Conservation (phyloP, 495 filamentous ascomycete species). For the Penicillium samsonianum region DNA sequence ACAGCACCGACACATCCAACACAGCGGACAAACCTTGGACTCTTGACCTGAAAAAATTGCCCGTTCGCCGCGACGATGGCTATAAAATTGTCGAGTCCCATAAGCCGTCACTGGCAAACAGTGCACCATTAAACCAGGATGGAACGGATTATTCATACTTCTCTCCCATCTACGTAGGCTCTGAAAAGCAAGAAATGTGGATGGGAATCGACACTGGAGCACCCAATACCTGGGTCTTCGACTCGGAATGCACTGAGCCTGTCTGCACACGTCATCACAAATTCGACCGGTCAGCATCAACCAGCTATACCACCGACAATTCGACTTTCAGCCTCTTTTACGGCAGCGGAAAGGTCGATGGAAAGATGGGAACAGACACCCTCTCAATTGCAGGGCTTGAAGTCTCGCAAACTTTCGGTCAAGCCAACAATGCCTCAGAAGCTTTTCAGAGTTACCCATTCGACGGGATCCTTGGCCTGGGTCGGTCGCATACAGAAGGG, state of each 20-base stretch:
- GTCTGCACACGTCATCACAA: conserved; percentile 67
- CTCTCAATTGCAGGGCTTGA: conserved; percentile 64
- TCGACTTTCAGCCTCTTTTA: conserved; percentile 63
- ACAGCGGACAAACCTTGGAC: conserved; percentile 23
- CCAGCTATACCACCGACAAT: conserved; percentile 47
- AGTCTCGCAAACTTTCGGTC: conserved; percentile 64
- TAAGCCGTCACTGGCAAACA: conserved; percentile 55
- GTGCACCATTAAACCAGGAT: conserved; percentile 69
- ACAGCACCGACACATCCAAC: not conserved
- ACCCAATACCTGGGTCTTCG: conserved; percentile 77
- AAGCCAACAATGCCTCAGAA: conserved; percentile 63
- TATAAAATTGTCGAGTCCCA: conserved; percentile 60
- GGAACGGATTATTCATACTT: conserved; percentile 81
- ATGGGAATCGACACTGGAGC: conserved; percentile 81
- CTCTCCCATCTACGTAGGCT: conserved; percentile 64
- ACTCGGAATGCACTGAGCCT: conserved; percentile 57
- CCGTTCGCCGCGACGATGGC: conserved; percentile 45
- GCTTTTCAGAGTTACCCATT: conserved; percentile 76
- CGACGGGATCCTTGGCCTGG: conserved; percentile 85
- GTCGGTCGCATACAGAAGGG: conserved; percentile 46
- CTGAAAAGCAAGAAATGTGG: conserved; percentile 61
- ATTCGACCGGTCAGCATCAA: conserved; percentile 63
- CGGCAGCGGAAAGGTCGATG: conserved; percentile 69
- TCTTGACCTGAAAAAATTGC: conserved; percentile 34
- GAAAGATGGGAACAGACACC: conserved; percentile 62